Evolutionary conservation across 139 green algal genomes (phyloP), one percentile per base, ranked within the genome.

Genomic region (Monoraphidium neglectum): DNA sequence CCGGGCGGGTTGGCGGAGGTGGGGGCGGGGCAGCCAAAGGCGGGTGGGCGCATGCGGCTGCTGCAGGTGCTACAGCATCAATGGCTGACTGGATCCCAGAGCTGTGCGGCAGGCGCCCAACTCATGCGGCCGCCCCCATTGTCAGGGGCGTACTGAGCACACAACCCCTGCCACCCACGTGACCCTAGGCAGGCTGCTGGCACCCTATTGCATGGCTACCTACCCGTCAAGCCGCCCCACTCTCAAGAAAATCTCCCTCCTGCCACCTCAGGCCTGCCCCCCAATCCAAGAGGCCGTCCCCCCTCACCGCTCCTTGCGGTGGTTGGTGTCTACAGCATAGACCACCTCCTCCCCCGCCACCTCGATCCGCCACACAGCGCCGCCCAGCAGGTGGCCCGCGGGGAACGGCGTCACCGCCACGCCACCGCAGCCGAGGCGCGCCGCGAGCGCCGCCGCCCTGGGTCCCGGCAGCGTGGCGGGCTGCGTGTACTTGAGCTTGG

Each of bases 261-360:
- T 3, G 57, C 26, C 40, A 72, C 40, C 40, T 32, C 66, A 28
- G 49, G 0, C 49, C 16, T 57, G 49, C 49, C 54, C 3, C 54
- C 23, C 10, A 15, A 8, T 63, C 33, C 56, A 63, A 32, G n/a
- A 33, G 10, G n/a, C 3, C 21, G 16, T 37, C 47, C 35, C 53
- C 10, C n/a, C 65, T 64, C 65, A 91, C 85, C 82, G 72, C 65
- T 94, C 92, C 74, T 87, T 93, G 13, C 80, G 77, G 82, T 99
- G 91, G 82, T 98, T 97, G 80, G 87, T 95, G 75, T 95, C 92
- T 3, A 94, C 83, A 1, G 92, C 95, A 70, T 98, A 98, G 47
- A 99, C 81, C 18, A 98, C 74, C 33, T 98, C 90, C 68, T 98
- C 89, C 0, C 83, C 88, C 0, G 67, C 80, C 24, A 68, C 36